Conservation (phyloP, 2,329 filamentous ascomycete species). For the Colletotrichum cordylinicola region DNA sequence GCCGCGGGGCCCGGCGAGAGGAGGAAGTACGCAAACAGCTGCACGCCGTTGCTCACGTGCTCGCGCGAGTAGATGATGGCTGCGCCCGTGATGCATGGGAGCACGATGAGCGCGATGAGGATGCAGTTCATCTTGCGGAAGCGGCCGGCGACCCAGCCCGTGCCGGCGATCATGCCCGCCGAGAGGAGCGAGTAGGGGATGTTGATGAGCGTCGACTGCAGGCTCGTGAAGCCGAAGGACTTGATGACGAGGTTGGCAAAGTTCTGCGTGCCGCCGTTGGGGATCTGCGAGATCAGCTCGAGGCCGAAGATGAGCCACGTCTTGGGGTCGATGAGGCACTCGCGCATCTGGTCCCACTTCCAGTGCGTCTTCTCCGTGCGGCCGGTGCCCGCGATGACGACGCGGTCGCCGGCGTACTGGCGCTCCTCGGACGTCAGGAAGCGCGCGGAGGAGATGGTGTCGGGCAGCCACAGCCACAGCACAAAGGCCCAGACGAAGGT, state of each 20-base stretch:
- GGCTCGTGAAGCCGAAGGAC: constrained; percentile 60
- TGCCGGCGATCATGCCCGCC: constrained; percentile 51
- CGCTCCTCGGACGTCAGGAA: constrained; percentile 63
- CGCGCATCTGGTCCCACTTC: constrained; percentile 55
- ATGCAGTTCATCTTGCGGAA: constrained; percentile 58
- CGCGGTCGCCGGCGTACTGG: constrained; percentile 50
- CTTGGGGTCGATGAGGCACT: constrained; percentile 63
- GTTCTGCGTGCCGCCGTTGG: constrained; percentile 66
- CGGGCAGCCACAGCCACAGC: constrained; percentile 54
- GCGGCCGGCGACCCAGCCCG: constrained; percentile 56
- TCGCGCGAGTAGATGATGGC: constrained; percentile 57
- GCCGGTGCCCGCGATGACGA: constrained; percentile 57
- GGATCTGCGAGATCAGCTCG: constrained; percentile 60
- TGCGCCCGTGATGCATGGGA: constrained; percentile 57
- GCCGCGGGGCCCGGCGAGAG: constrained; percentile 58
- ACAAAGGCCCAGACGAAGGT: constrained; percentile 59
- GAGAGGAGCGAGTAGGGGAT: constrained; percentile 63
- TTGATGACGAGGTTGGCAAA: constrained; percentile 63
- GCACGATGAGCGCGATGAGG: constrained; percentile 53
- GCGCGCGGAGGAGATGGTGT: constrained; percentile 57
- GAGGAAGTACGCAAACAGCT: constrained; percentile 64
- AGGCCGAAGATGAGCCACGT: constrained; percentile 64
- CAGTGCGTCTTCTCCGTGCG: constrained; percentile 53
- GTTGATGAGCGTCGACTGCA: constrained; percentile 62
- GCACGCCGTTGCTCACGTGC: constrained; percentile 43